phyloP scores from a whole-genome alignment of 2,329 filamentous ascomycete genomes.

The Delphinella strobiligena region DNA sequence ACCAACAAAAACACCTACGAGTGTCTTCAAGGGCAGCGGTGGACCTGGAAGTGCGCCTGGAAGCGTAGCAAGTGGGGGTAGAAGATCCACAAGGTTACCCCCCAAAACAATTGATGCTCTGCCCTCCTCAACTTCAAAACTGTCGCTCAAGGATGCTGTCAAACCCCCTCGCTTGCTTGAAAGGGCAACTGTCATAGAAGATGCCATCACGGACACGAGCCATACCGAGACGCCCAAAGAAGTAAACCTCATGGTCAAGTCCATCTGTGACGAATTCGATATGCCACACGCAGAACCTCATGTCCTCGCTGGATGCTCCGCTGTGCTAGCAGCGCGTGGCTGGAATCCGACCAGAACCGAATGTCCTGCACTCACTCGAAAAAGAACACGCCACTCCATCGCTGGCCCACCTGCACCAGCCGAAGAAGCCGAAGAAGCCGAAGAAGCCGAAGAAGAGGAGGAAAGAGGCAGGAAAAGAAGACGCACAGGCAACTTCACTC shows the following conservation, averaged over 20 bases:
- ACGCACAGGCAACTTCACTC: not conserved
- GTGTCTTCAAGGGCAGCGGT: constrained; percentile 1
- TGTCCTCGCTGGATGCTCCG: constrained; percentile 12
- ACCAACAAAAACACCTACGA: constrained; percentile 5
- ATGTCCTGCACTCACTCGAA: constrained; percentile 1
- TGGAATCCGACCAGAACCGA: not conserved
- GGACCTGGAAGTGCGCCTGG: not conserved
- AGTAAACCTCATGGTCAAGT: constrained; percentile 34
- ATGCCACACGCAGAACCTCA: constrained; percentile 12
- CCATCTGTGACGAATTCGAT: constrained; percentile 29
- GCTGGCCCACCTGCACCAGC: not conserved
- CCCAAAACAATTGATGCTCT: not conserved
- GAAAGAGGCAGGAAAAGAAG: constrained; percentile 1
- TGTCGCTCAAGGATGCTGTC: not conserved
- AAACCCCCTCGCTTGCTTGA: not conserved
- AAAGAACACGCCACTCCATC: constrained; percentile 1
- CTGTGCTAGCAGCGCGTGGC: constrained; percentile 10
- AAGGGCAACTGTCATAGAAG: not conserved
- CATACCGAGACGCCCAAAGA: not conserved
- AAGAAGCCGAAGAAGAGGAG: constrained; percentile 8
- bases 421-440: constrained; percentile 10
- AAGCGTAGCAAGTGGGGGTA: not conserved
- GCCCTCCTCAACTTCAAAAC: not conserved
- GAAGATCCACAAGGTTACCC: not conserved
- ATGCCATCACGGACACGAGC: too few relatives aligned